Base-by-base conservation (phyloP, 805 yeast genomes). In the Cyberlindnera mississippiensis region DNA sequence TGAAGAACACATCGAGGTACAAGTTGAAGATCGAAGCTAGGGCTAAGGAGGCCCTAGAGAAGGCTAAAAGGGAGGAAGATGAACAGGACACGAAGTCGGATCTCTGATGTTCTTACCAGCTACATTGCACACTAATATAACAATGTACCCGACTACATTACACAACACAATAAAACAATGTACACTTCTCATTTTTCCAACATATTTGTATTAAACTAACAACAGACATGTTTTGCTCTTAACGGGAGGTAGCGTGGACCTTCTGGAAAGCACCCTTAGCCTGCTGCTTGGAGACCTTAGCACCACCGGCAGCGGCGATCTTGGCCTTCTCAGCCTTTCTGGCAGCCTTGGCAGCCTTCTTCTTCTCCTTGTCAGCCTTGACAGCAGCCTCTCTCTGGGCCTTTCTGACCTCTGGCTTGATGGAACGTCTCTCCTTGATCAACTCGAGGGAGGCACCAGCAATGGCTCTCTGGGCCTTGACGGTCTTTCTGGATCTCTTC, bases 381-480 rank as follows among this genome's bases (percentile, higher is more conserved):
- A 80, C 76, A 73, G 93, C 88, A 70, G 80, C 85, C 55, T 87
- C 93, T 80, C 97, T 95, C 71, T 88, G 83, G 63, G 96, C 96
- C 82, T 89, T 86, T 82, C 96, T 93, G 68, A 83, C 90, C 73
- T 90, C 95, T 71, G 99, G 96, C 78, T 89, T 88, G 71, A 79
- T 76, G 64, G 85, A 67, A 78, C 97, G 89, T 84, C 95, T 88
- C 81, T 91, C 96, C 78, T 87, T 91, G 79, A 93, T 93, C 70
- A 89, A 83, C 60, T 93, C 99, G 64, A 93, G 79, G 66, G 99
- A 87, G 70, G 98, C 99, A 82, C 99, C 99, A 60, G 91, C 98
- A 70, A 93, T 84, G 57, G 96, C 96, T 83, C 99, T 93, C 80
- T 90, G 97, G 75, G 85, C 81, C 85, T 93, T 93, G 75, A 90